These are phyloP conservation scores for Lasiosphaeria hispida DNA, from an alignment of 495 filamentous ascomycete genomes.

Conservation along the genomic window DNA sequence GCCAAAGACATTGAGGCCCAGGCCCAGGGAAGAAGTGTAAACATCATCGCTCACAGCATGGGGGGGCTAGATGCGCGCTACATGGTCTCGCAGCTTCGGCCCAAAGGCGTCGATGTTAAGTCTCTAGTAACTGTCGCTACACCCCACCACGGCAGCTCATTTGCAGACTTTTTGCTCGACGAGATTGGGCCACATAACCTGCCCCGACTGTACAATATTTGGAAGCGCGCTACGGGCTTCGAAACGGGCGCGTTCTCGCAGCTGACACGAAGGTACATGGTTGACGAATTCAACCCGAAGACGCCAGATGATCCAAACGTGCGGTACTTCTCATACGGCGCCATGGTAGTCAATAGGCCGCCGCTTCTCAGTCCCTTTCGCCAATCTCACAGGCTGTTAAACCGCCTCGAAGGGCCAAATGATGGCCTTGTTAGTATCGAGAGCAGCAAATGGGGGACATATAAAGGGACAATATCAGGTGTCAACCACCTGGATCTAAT, in stretches of 20 bases:
- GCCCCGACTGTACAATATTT: conserved; percentile 65
- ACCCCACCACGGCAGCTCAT: conserved; percentile 80
- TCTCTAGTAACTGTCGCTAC: conserved; percentile 87
- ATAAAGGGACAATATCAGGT: conserved; percentile 84
- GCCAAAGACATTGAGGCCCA: conserved; percentile 61
- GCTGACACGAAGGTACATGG: conserved; percentile 80
- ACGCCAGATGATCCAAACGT: conserved; percentile 73
- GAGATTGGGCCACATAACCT: conserved; percentile 62
- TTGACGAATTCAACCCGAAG: conserved; percentile 73
- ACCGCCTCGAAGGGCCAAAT: conserved; percentile 73
- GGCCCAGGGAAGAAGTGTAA: conserved; percentile 71
- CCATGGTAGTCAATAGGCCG: conserved; percentile 57
- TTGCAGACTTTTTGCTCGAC: conserved; percentile 80
- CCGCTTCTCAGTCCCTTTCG: conserved; percentile 70
- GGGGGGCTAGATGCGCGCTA: conserved; percentile 87
- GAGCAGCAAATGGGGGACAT: conserved; percentile 85
- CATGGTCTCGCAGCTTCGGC: conserved; percentile 80
- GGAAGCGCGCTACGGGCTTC: conserved; percentile 61
- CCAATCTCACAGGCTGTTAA: conserved; percentile 67
- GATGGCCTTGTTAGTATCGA: conserved; percentile 89
- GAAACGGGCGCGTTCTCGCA: conserved; percentile 83
- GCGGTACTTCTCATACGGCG: conserved; percentile 92
- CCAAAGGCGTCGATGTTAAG: conserved; percentile 60
- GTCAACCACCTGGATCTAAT: conserved; percentile 92
- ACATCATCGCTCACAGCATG: conserved; percentile 79